Percentiles rank a stretch among this genome's conserved stretches.
phyloP scores from a whole-genome alignment of 371 early-diverging fungal genomes.

The Batrachochytrium dendrobatidis region DNA sequence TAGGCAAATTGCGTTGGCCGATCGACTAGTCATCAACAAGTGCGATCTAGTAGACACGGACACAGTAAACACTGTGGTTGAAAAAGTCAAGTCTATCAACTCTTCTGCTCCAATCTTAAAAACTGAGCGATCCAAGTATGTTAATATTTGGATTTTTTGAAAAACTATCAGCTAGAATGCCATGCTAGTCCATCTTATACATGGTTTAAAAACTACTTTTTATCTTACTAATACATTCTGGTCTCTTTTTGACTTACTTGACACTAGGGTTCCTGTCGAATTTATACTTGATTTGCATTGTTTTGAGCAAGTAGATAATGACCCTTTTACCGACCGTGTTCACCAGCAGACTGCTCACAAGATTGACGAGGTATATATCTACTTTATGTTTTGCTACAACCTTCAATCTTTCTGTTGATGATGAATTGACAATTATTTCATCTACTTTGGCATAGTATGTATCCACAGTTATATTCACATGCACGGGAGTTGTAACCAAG shows the following conservation, averaged over 20 bases:
- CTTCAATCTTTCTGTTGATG: slow-evolving; percentile 16
- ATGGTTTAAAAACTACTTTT: too few species aligned
- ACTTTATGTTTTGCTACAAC: not conserved
- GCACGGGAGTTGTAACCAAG: slow-evolving; percentile 21
- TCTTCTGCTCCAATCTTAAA: slow-evolving; percentile 23
- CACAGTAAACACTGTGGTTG: slow-evolving; percentile 13
- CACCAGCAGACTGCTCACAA: slow-evolving; percentile 2
- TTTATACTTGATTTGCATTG: slow-evolving; percentile 70
- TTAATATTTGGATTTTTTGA: too few species aligned
- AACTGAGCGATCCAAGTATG: slow-evolving; percentile 25
- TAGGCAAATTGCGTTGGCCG: slow-evolving; percentile 90
- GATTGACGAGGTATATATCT: slow-evolving; percentile 15
- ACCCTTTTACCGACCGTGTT: slow-evolving; percentile 16
- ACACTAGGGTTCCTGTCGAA: slow-evolving; percentile 58
- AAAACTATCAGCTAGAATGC: slow-evolving; percentile 2
- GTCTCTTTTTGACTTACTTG: not conserved
- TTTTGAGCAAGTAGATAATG: slow-evolving; percentile 46
- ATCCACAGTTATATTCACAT: slow-evolving; percentile 31
- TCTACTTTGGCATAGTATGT: slow-evolving; percentile 44
- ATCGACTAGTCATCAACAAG: slow-evolving; percentile 91
- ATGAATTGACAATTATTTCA: too few species aligned
- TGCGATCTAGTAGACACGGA: slow-evolving; percentile 60
- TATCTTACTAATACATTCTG: too few species aligned
- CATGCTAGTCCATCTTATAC: not conserved
- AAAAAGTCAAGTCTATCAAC: slow-evolving; percentile 28